Evolutionary conservation across 306 rosid genomes (phyloP).

Genomic region (Cucurbita ficifolia): DNA sequence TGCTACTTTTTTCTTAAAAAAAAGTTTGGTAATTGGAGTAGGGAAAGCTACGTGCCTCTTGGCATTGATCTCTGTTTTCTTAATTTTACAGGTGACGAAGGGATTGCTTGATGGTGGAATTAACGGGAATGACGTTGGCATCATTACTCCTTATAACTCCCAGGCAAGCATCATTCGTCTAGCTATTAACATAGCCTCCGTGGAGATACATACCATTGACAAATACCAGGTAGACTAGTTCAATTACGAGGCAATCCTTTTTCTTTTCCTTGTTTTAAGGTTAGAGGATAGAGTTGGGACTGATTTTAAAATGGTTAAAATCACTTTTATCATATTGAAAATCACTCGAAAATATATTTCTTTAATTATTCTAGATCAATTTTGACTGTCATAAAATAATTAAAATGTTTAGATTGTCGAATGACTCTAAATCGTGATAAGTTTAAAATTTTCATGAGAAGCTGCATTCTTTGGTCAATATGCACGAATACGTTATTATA

Average conservation of each 20-base stretch:
- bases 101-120: conserved; percentile 61
- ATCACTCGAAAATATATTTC: no score
- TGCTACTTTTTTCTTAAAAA: background rate
- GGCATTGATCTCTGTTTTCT: conserved; percentile 6
- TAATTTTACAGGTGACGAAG: conserved; percentile 38
- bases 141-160: conserved; percentile 92
- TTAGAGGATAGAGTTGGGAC: no score
- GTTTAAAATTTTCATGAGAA: background rate
- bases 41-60: background rate
- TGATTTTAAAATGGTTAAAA: no score
- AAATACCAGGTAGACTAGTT: conserved; percentile 62
- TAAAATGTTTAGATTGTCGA: background rate
- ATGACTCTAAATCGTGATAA: background rate
- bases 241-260: background rate
- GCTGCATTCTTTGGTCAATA: background rate
- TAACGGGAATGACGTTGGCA: conserved; percentile 51
- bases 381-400: background rate
- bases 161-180: conserved; percentile 69
- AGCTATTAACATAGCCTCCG: conserved; percentile 31
- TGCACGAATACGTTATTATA: background rate
- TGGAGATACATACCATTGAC: conserved; percentile 94
- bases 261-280: background rate
- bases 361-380: no score
- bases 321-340: no score
- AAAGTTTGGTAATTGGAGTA: background rate